Evolutionary conservation across 2,329 filamentous ascomycete species (phyloP), one percentile per base, ranked within the genome.

Genomic region (Botrytis medusae): DNA sequence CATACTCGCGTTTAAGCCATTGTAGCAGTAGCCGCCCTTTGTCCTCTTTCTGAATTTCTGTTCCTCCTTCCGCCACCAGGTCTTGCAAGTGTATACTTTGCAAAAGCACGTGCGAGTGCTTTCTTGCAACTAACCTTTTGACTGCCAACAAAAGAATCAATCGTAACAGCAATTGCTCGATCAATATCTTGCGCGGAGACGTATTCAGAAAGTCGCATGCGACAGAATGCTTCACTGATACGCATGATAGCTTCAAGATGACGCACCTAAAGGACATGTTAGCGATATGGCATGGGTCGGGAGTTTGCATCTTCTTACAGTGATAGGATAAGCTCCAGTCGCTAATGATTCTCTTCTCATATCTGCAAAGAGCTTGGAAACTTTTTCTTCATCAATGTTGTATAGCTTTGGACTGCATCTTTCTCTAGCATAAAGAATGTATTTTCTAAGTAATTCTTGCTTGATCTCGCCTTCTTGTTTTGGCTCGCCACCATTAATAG

Each of bases 41-140:
- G 64, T 37, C 75, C 74, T 60, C 75, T 73, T 42, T 78, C 76
- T 40, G 77, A 72, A 48, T 78, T 78, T 54, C 77, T 75, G 48
- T 69, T 74, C 75, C 77, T 81, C 73, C 77, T 79, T 18, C 78
- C 78, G 32, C 73, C 73, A 20, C 79, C 79, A 32, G 80, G 79
- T 76, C 80, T 76, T 65, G 79, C 85, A 69, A 90, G 82, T 1
- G 91, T 93, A 81, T 98, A 99, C 86, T 99, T 99, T 79, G 96
- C 94, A 85, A 99, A 99, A 7, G 96, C 94, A 74, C 96, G 88
- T 0, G 94, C 93, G 62, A 99, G 87, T 25, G 96, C 94, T 86
- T 97, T 98, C 88, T 98, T 99, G 84, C 93, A 96, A 84, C 93
- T 97, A 79, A 98, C 90, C 86, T 99, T 99, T 82, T 99, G 96